phyloP scores from a whole-genome alignment of 129 eudicot genomes.

The Flaveria bidentis region DNA sequence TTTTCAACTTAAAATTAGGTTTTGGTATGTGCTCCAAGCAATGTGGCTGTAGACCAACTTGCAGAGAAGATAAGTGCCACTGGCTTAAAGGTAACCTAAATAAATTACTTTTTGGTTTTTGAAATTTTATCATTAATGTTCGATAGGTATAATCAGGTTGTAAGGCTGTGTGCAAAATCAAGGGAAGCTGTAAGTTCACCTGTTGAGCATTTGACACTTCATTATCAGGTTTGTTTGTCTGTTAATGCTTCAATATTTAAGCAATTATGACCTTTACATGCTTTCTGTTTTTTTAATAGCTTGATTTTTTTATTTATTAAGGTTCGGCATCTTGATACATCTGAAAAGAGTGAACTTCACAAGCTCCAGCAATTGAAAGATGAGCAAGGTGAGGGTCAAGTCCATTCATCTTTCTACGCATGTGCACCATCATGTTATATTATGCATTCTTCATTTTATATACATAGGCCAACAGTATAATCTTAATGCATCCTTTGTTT shows the following conservation, averaged over 20 bases:
- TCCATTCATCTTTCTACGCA: not conserved
- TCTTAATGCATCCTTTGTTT: not conserved
- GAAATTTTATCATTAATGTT: not conserved
- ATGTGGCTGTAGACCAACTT: slow-evolving; percentile 87
- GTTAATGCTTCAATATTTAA: not conserved
- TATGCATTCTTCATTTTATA: not conserved
- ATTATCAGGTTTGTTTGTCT: slow-evolving; percentile 61
- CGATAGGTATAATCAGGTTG: slow-evolving; percentile 46
- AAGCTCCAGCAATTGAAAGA: slow-evolving; percentile 81
- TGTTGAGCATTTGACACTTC: slow-evolving; percentile 81
- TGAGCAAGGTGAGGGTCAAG: slow-evolving; percentile 61
- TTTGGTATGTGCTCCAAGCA: slow-evolving; percentile 88
- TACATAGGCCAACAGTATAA: not conserved
- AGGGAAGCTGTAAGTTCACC: slow-evolving; percentile 96
- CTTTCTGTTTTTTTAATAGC: not conserved
- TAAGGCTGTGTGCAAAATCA: slow-evolving; percentile 87
- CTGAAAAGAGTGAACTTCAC: slow-evolving; percentile 90
- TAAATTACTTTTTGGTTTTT: not conserved
- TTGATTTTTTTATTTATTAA: slow-evolving; percentile 25
- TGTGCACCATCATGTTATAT: slow-evolving; percentile 1
- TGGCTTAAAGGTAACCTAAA: slow-evolving; percentile 63
- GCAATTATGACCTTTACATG: slow-evolving; percentile 5
- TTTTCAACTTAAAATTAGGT: slow-evolving; percentile 40
- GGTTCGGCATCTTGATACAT: slow-evolving; percentile 88
- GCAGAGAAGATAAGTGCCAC: slow-evolving; percentile 93